Evolutionary conservation across 73 alveolate genomes (phyloP), one percentile per base, ranked within the genome.

Genomic region (Symbiodinium pilosum): DNA sequence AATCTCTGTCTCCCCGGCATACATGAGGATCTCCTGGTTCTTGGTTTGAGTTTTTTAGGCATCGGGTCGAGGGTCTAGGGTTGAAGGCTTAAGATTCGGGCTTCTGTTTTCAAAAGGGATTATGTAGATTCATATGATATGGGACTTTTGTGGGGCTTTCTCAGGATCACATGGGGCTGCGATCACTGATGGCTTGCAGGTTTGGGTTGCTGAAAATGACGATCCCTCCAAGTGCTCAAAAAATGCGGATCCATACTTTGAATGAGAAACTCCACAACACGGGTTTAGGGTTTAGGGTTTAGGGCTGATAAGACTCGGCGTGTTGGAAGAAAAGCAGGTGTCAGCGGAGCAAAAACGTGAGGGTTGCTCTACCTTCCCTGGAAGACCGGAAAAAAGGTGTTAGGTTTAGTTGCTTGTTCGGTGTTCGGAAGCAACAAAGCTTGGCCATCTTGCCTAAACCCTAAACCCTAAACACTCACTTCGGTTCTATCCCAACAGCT

Each of bases 1-100:
- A 88, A 91, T 30, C 34, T 91, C 97, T 32, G 77, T 43, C 18
- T 91, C 97, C 0, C 97, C 97, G 26, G 88, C 83, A 86, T 91
- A 71, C 81, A 83, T 56, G 52, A 68, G 87, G 75, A 91, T 39
- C 56, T 91, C 97, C 97, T 91, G 75, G 36, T 28, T 21, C 28
- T 26, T 0, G 38, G 41, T 32, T 7, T 28, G 7, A 28, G 77
- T 32, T 32, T 20, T 64, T 28, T 1, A 7, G 77, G 77, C 0
- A 1, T 64, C 1, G 77, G 77, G 32, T 64, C 16, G 3, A 64
- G 77, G 77, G 77, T 64, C 3, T 64, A 3, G 39, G 40, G 77
- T 28, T 64, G 4, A 2, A 30, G 30, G 71, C 2, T 12, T 2
- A 6, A 30, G 71, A 3, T 54, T 54, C 71, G 71, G 71, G 71